phyloP scores from a whole-genome alignment of 163 green algal genomes.

The Scenedesmus sp. region DNA sequence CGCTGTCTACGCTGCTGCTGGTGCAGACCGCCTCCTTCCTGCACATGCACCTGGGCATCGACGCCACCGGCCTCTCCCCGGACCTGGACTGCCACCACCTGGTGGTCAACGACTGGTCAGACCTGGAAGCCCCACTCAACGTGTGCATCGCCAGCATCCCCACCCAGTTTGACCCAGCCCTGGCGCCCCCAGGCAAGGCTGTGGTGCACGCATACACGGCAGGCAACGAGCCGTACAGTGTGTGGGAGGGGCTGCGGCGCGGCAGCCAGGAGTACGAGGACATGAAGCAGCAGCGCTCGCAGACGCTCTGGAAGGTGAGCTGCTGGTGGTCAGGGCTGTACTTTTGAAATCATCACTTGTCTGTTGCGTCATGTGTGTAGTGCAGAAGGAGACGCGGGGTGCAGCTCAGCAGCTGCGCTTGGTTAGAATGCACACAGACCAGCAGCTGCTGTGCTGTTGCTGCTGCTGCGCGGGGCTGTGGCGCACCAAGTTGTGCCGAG shows the following conservation, averaged over 20 bases:
- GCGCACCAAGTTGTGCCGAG: too few species aligned
- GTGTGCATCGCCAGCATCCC: slow-evolving; percentile 69
- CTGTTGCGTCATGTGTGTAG: too few species aligned
- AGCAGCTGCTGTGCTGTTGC: too few species aligned
- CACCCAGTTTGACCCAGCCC: slow-evolving; percentile 78
- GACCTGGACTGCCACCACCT: slow-evolving; percentile 91
- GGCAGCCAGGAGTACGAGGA: slow-evolving; percentile 76
- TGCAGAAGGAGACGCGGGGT: too few species aligned
- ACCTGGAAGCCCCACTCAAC: slow-evolving; percentile 56
- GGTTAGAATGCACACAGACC: too few species aligned
- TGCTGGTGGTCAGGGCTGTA: background rate
- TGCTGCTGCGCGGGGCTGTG: too few species aligned
- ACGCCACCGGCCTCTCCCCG: slow-evolving; percentile 78
- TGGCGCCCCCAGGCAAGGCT: slow-evolving; percentile 85
- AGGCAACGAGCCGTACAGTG: slow-evolving; percentile 81
- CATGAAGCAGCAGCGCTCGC: slow-evolving; percentile 83
- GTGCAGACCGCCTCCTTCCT: slow-evolving; percentile 82
- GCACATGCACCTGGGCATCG: slow-evolving; percentile 95
- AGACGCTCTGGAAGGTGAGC: slow-evolving; percentile 78
- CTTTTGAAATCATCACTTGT: background rate
- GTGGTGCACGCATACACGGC: slow-evolving; percentile 87
- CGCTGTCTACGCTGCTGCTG: background rate
- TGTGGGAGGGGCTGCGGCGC: slow-evolving; percentile 82
- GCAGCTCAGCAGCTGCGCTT: too few species aligned
- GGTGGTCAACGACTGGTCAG: slow-evolving; percentile 75